phyloP scores from a whole-genome alignment of 2,329 filamentous ascomycete genomes.

The Tolypocladium amazonense region DNA sequence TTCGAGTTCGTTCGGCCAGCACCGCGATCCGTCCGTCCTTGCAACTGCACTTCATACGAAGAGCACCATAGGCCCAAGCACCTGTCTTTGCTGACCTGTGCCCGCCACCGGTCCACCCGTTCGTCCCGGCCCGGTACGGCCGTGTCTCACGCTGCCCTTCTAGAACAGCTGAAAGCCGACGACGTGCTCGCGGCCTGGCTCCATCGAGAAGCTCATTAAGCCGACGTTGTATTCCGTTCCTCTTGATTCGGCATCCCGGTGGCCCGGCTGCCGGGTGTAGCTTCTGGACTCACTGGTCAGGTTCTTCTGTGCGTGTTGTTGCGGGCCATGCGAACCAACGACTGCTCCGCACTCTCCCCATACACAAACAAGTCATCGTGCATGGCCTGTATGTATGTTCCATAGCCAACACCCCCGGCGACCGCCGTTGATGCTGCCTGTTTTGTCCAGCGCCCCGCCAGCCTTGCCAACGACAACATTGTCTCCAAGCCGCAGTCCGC shows the following conservation, averaged over 20 bases:
- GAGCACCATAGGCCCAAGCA: background rate
- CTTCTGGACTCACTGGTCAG: background rate
- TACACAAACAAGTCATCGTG: background rate
- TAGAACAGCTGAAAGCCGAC: slow-evolving; percentile 5
- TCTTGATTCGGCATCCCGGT: background rate
- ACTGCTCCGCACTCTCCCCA: background rate
- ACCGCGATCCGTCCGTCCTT: background rate
- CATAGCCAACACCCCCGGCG: background rate
- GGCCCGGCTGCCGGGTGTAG: background rate
- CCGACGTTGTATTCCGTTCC: background rate
- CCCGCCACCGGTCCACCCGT: background rate
- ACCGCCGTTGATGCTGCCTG: background rate
- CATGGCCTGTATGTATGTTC: background rate
- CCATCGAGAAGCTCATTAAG: background rate
- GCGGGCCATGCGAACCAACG: background rate
- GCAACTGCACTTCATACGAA: background rate
- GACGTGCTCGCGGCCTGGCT: background rate
- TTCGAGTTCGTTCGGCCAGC: background rate
- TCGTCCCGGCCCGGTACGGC: slow-evolving; percentile 1
- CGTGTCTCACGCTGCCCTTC: slow-evolving; percentile 6
- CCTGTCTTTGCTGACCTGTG: background rate
- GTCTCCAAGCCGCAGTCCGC: background rate
- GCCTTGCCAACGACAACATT: background rate
- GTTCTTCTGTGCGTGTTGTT: background rate
- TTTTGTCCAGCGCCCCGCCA: background rate